phyloP scores from a whole-genome alignment of 73 alveolate species.

The Vitrella brassicaformis region DNA sequence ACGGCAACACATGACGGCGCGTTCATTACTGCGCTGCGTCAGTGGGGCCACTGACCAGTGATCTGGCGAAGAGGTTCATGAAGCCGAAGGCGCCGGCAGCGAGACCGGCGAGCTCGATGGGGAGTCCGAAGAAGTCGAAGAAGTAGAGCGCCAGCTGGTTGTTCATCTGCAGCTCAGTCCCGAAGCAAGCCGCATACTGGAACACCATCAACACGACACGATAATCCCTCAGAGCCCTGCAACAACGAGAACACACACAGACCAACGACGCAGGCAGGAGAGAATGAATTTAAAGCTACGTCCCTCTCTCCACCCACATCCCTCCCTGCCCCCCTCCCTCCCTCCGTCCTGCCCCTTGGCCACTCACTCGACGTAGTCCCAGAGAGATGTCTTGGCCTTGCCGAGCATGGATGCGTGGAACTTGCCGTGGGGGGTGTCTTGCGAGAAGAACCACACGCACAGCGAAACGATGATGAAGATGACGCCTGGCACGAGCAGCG shows the following conservation, averaged over 20 bases:
- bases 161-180: slow-evolving; percentile 12
- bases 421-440: slow-evolving; percentile 12
- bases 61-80: slow-evolving; percentile 15
- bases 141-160: slow-evolving; percentile 10
- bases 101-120: slow-evolving; percentile 1
- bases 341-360: too few relatives aligned
- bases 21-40: too few relatives aligned
- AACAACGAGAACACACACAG: too few relatives aligned
- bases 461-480: background rate
- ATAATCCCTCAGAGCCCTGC: slow-evolving; percentile 4
- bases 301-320: too few relatives aligned
- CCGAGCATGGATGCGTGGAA: slow-evolving; percentile 8
- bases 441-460: slow-evolving; percentile 3
- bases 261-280: too few relatives aligned
- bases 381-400: slow-evolving; percentile 9
- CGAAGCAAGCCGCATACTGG: slow-evolving; percentile 20
- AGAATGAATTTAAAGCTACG: too few relatives aligned
- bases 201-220: slow-evolving; percentile 7
- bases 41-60: slow-evolving; percentile 4
- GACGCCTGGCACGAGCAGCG: slow-evolving; percentile 9
- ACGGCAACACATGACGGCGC: too few relatives aligned
- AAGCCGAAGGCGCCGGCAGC: slow-evolving; percentile 5
- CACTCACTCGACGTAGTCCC: slow-evolving; percentile 11
- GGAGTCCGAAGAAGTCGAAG: background rate
- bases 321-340: too few relatives aligned